Evolutionary conservation across 768 basidiomycete species (phyloP).

Genomic region (Serendipita vermifera): DNA sequence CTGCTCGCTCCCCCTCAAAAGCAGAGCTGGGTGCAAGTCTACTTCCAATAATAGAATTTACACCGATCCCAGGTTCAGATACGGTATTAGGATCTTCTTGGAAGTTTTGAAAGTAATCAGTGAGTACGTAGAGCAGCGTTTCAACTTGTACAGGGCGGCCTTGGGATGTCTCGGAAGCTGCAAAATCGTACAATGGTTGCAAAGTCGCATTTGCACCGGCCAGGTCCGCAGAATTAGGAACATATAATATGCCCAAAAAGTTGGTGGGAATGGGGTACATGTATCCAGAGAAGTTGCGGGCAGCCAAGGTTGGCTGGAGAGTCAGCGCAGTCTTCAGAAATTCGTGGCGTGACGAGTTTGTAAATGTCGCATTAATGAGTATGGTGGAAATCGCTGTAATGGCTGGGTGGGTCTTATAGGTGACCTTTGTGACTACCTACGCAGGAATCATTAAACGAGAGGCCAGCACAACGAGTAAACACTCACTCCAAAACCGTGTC

Average conservation of each 20-base stretch:
- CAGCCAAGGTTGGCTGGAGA: neutral
- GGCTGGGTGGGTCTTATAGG: conserved; percentile 4
- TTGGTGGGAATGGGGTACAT: neutral
- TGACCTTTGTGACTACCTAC: conserved; percentile 4
- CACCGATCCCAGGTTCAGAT: neutral
- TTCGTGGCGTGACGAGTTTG: neutral
- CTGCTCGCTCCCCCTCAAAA: neutral
- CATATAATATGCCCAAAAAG: neutral
- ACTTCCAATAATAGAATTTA: neutral
- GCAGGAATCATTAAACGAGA: neutral
- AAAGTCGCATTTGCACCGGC: neutral
- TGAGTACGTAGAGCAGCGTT: neutral
- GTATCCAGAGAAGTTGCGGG: conserved; percentile 1
- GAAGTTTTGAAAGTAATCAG: neutral
- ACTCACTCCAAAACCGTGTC: conserved; percentile 10
- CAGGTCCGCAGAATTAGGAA: neutral
- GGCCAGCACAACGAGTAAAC: neutral
- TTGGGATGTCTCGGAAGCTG: neutral
- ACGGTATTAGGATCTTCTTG: neutral
- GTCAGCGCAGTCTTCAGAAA: neutral
- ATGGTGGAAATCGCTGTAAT: neutral
- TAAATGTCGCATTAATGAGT: neutral
- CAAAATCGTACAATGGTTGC: neutral
- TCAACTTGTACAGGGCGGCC: neutral
- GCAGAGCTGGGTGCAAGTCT: neutral